A percentile compares a stretch with the other conserved stretches of the same genome.
Evolutionary conservation across 257 asterid genomes (phyloP).

Genomic region (Nicotiana noctiflora): DNA sequence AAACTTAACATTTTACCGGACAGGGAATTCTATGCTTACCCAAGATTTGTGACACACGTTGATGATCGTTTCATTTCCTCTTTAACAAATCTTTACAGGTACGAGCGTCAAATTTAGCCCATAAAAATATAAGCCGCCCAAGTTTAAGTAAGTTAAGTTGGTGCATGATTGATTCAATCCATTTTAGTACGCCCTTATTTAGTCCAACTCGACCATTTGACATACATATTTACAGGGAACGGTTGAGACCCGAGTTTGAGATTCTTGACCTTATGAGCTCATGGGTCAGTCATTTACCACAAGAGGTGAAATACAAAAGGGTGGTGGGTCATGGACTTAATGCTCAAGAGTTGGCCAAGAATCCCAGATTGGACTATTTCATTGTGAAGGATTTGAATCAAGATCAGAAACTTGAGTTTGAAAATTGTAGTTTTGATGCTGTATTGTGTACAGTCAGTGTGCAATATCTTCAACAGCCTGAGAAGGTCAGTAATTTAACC

Average conservation of each 20-base stretch:
- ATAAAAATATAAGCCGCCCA: background rate
- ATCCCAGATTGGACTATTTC: slow-evolving; percentile 58
- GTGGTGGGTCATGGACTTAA: slow-evolving; percentile 88
- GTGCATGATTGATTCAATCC: background rate
- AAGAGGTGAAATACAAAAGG: slow-evolving; percentile 45
- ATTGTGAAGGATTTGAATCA: slow-evolving; percentile 71
- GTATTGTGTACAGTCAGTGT: slow-evolving; percentile 82
- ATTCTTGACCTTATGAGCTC: slow-evolving; percentile 82
- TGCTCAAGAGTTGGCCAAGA: slow-evolving; percentile 65
- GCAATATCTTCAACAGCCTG: slow-evolving; percentile 86
- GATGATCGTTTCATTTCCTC: slow-evolving; percentile 52
- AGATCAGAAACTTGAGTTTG: slow-evolving; percentile 45
- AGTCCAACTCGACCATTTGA: background rate
- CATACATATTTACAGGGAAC: background rate
- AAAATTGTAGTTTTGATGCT: slow-evolving; percentile 50
- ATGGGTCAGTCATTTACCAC: slow-evolving; percentile 81
- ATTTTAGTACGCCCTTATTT: background rate
- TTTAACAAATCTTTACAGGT: slow-evolving; percentile 40
- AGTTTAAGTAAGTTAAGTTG: background rate
- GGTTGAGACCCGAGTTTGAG: slow-evolving; percentile 56
- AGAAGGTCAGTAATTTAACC: slow-evolving; percentile 34
- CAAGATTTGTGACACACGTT: slow-evolving; percentile 65
- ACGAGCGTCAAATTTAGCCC: background rate
- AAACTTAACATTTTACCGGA: slow-evolving; percentile 54
- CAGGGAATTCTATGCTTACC: slow-evolving; percentile 57